Evolutionary conservation across 495 filamentous ascomycete genomes (phyloP), one percentile per base, ranked within the genome.

Genomic region (Hyaloscypha finlandica): DNA sequence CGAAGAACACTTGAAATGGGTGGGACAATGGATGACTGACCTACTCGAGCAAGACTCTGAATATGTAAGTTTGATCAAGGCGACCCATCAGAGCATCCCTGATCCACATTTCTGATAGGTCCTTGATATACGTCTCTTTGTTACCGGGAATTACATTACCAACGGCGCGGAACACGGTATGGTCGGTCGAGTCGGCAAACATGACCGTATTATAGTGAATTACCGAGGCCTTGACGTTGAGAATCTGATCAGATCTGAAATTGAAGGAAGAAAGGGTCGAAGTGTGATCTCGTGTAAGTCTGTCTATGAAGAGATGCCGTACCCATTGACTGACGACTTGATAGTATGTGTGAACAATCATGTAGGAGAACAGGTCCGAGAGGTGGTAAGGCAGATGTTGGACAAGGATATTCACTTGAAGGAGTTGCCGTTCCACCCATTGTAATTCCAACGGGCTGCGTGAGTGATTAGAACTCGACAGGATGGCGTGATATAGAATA

Each of bases 21-120:
- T 53, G 51, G 51, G 51, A 19, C 51, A 53, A 53, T 53, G 51
- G 51, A 53, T 53, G 51, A 53, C 51, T 53, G 51, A 53, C 51
- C 22, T 53, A 4, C 51, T 53, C 16, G 51, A 53, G 51, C 51
- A 53, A 53, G 51, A 53, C 51, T 53, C 51, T 53, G 33, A 37
- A 37, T 37, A 37, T 37, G 33, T 37, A 37, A 37, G 33, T 37
- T 37, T 37, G 33, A 37, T 53, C 51, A 53, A 53, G 51, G 51
- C 51, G 22, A 14, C 22, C 51, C 33, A 19, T 53, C 16, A 53
- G 51, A 53, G 51, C 51, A 53, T 53, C 51, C 51, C 51, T 53
- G 51, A 53, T 53, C 51, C 5, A 53, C 4, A 53, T 53, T 53
- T 6, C 51, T 53, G 51, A 53, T 53, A 53, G 51, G 22, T 53